Base-by-base conservation (phyloP, 371 early-diverging fungal genomes). In the Batkoa obscura region DNA sequence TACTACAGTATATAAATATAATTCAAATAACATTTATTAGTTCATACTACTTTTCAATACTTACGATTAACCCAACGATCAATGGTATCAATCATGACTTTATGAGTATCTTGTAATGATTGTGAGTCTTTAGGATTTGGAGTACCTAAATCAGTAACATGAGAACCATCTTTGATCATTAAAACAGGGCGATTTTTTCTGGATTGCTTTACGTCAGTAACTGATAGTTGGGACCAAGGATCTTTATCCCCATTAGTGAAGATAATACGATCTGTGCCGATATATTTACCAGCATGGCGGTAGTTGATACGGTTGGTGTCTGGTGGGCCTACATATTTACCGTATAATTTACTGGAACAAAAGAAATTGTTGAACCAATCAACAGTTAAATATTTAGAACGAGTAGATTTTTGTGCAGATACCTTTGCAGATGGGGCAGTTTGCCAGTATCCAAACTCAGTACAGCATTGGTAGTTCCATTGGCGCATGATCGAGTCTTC, bases 41-140 rank as follows among this genome's bases (percentile, higher is more conserved):
- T n/a, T n/a, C n/a, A n/a, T n/a, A n/a, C n/a, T n/a, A n/a, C n/a
- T n/a, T n/a, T n/a, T n/a, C n/a, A n/a, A n/a, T n/a, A n/a, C n/a
- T n/a, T n/a, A n/a, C n/a, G n/a, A n/a, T 81, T 59, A 73, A 75
- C 71, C 73, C 59, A 59, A 55, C 48, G 6, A 5, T 10, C 66
- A 72, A 83, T 69, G 79, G 80, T 51, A 80, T 80, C 66, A 80
- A 81, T 66, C 81, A 85, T 69, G 72, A 73, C 61, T 23, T 48
- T 30, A 43, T 57, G 39, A 8, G 58, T 41, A 5, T 54, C 36
- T 31, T 30, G 34, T 31, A 61, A 43, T 17, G 58, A 55, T 3
- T 43, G 31, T 31, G 41, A 53, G 17, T 58, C 62, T 38, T 15
- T 13, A 33, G 58, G 42, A 9, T 34, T 35, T 9, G 45, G 35